A percentile compares a stretch with the other conserved stretches of the same genome.
Evolutionary conservation across 306 rosid species (phyloP).

Genomic region (Trichosanthes truncata): DNA sequence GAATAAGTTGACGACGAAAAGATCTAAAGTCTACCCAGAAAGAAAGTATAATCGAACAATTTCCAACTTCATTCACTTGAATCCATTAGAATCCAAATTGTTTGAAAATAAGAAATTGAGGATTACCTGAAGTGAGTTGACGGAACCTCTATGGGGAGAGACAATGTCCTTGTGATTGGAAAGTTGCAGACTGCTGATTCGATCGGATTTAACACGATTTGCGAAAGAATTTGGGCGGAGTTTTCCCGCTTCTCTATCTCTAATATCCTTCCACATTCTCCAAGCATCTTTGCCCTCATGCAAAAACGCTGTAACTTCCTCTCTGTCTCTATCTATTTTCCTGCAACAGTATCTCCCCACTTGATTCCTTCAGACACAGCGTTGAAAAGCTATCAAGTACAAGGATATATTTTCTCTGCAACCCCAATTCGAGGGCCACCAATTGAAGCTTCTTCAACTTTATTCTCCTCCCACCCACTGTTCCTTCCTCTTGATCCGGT

Average conservation of each 20-base stretch:
- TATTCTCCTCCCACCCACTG: neutral
- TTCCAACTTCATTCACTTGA: neutral
- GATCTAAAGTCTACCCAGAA: neutral
- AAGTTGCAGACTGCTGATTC: slow-evolving; percentile 42
- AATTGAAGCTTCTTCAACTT: neutral
- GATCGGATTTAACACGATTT: slow-evolving; percentile 57
- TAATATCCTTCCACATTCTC: slow-evolving; percentile 85
- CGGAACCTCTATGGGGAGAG: slow-evolving; percentile 70
- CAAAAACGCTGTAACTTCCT: slow-evolving; percentile 2
- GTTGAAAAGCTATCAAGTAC: neutral
- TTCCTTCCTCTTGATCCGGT: neutral
- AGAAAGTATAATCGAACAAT: neutral
- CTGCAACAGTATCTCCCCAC: neutral
- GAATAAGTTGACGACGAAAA: neutral
- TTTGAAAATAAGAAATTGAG: neutral
- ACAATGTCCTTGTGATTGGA: slow-evolving; percentile 65
- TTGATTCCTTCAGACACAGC: neutral
- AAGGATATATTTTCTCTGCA: neutral
- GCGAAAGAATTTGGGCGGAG: slow-evolving; percentile 45
- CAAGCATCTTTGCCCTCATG: slow-evolving; percentile 56
- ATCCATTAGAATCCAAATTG: neutral
- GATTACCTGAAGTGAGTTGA: slow-evolving; percentile 74
- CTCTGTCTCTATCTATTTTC: slow-evolving; percentile 12
- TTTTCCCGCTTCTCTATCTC: slow-evolving; percentile 80
- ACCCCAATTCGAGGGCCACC: neutral